Evolutionary conservation across 176 grass and related monocot species (phyloP), one percentile per base, ranked within the genome.

Genomic region (Lolium rigidum): DNA sequence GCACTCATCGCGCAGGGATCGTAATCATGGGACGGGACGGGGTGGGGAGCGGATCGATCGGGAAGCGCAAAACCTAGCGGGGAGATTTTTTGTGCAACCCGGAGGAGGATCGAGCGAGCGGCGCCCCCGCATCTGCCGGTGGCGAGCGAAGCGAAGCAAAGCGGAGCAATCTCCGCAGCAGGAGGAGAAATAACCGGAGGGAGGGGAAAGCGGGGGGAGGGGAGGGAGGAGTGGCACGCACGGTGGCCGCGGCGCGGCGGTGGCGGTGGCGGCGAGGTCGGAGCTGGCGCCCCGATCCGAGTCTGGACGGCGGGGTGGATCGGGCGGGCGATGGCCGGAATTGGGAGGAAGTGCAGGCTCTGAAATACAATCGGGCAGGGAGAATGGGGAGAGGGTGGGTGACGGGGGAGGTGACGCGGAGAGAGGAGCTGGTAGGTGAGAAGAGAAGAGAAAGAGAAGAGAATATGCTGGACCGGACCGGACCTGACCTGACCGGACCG

Each of bases 381-480:
- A 22, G 44, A 46, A 49, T 15, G 43, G 12, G 5, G 44, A 22
- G 70, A 25, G 8, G 25, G 71, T 24, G 43, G 65, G 35, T 37
- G 71, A 26, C 18, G 21, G 43, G 71, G 47, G 26, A 21, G 71
- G 71, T 74, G 71, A 74, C 71, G 46, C 22, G 73, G 73, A 76
- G 73, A 52, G 72, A 46, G 15, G 65, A 47, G 70, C 9, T 37
- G 74, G 74, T 37, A 55, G 74, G 74, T 76, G 74, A 52, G 72
- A 76, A 50, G 74, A 52, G 72, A 76, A 50, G 72, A 28, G 26
- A 54, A 52, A 52, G 7, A 10, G 15, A 3, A 76, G 26, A 49
- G 74, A 76, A 76, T 76, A 76, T 76, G 51, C 74, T 24, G 16
- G 48, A 50, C 48, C 44, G 1, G 13, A 74, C 71, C 43, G 70